Base-by-base conservation (phyloP, 306 rosid species). In the Rosa persica region DNA sequence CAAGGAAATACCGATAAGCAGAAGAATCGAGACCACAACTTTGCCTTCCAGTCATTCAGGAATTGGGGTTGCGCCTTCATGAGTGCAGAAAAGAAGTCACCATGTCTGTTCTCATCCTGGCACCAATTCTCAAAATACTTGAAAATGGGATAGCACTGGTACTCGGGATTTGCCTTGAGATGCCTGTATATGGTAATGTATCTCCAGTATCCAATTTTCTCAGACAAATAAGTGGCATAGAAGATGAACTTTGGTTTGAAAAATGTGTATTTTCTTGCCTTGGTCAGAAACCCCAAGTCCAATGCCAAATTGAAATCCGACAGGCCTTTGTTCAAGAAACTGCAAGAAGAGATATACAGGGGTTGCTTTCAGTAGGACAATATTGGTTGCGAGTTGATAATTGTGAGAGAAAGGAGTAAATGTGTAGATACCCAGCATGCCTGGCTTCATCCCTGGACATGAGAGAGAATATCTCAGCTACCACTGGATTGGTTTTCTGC, bases 391-490 rank as follows among this genome's bases (percentile, higher is more conserved):
- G 61, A 20, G 61, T 54, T 12, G 36, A 34, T 48, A 12, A 3
- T 2, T 6, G 46, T 39, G 16, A 16, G 64, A 81, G 12, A 43
- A 23, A 46, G 54, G 1, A 19, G n/a, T n/a, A n/a, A 36, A 42
- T 27, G 61, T 5, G 4, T 25, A 79, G 30, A 42, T 92, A 94
- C 98, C 98, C 99, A 73, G 99, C 99, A 87, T 95, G 99, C 86
- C 99, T 91, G 74, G 99, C 99, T 85, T 95, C 99, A 83, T 95
- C 99, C 88, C 99, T 89, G 49, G 99, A 95, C 99, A 95, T 93
- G 77, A 95, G 96, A 76, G 99, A 95, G 96, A 95, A 95, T 76
- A 95, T 95, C 91, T 95, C 99, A 80, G 99, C 99, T 68, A 95
- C 99, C 83, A 95, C 93, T 48, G 99, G 98, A 86, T 93, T 95